Conservation (phyloP, 1,139 yeast species). For the Pichia sp. region DNA sequence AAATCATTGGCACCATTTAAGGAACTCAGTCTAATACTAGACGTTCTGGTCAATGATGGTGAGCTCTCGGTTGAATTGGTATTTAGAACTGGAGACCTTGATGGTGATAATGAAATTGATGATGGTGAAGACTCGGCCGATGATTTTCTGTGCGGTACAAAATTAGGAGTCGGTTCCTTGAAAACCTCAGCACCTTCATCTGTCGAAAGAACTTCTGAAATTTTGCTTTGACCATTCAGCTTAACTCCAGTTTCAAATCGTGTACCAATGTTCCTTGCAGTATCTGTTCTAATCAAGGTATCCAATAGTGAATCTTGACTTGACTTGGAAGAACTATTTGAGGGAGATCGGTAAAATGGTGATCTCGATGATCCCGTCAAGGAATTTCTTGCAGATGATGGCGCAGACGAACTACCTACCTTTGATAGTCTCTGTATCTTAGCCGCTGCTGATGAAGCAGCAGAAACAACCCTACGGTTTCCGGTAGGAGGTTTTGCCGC, state of each 20-base stretch:
- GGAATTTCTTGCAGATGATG: too few species aligned
- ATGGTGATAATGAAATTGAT: not conserved
- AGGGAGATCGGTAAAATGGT: slow-evolving; percentile 4
- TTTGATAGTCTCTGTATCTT: too few species aligned
- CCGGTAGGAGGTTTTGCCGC: not conserved
- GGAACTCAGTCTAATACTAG: not conserved
- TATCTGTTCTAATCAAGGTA: slow-evolving; percentile 8
- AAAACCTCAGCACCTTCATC: not conserved
- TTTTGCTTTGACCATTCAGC: not conserved
- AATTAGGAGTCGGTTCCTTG: slow-evolving; percentile 6
- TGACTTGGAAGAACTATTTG: not conserved
- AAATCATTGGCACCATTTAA: too few species aligned
- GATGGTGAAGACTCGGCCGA: slow-evolving; percentile 1
- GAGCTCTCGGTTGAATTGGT: not conserved
- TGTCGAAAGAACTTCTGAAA: not conserved
- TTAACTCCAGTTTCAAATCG: not conserved
- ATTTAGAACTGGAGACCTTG: too few species aligned
- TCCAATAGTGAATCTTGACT: slow-evolving; percentile 3
- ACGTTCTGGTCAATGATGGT: slow-evolving; percentile 5
- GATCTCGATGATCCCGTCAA: not conserved
- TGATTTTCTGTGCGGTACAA: slow-evolving; percentile 2
- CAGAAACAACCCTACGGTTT: not conserved
- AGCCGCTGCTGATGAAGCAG: too few species aligned
- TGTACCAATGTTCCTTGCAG: not conserved
- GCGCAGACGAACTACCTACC: too few species aligned